A percentile compares a stretch with the other conserved stretches of the same genome.
phyloP scores from a whole-genome alignment of 164 flowering plant species.

The Stephania cephalantha region DNA sequence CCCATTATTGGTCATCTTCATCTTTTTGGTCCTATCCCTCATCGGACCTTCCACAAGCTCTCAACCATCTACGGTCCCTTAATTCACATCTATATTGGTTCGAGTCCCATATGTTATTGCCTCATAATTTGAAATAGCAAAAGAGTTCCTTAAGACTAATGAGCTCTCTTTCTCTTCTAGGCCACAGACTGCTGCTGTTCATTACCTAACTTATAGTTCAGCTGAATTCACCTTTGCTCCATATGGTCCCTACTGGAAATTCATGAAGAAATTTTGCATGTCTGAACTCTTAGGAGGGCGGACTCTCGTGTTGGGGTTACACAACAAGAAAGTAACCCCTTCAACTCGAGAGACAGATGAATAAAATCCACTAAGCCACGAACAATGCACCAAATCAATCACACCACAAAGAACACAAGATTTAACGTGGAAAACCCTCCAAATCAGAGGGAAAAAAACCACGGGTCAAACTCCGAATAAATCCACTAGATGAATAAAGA shows the following conservation, averaged over 20 bases:
- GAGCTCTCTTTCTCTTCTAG: slow-evolving; percentile 42
- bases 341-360: too few species aligned
- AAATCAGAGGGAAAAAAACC: too few species aligned
- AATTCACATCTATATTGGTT: slow-evolving; percentile 40
- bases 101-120: slow-evolving; percentile 36
- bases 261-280: slow-evolving; percentile 45
- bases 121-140: slow-evolving; percentile 38
- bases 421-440: too few species aligned
- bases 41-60: slow-evolving; percentile 40
- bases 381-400: too few species aligned
- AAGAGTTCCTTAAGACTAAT: slow-evolving; percentile 39
- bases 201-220: slow-evolving; percentile 29
- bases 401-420: too few species aligned
- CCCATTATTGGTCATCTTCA: slow-evolving; percentile 60
- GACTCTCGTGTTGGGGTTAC: too few species aligned
- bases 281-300: slow-evolving; percentile 40
- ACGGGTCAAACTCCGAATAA: too few species aligned
- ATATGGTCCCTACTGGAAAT: slow-evolving; percentile 58
- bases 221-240: slow-evolving; percentile 43
- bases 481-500: too few species aligned
- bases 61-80: slow-evolving; percentile 45
- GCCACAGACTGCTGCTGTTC: slow-evolving; percentile 23
- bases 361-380: too few species aligned
- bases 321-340: too few species aligned
- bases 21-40: slow-evolving; percentile 39